Conservation (phyloP, 2,329 filamentous ascomycete species). For the Fusarium sp. region DNA sequence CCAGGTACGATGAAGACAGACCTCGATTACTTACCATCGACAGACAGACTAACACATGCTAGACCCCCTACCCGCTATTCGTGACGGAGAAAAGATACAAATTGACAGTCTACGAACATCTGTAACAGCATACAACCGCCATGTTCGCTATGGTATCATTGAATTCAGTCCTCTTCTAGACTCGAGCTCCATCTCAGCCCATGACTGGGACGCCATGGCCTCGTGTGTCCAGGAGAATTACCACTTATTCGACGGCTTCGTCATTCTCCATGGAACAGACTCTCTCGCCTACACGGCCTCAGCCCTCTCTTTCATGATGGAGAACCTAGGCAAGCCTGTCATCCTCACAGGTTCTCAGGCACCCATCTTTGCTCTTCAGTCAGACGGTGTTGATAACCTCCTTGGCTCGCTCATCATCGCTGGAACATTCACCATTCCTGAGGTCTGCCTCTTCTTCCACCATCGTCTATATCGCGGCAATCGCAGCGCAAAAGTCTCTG, state of each 20-base stretch:
- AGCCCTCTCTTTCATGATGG: slow-evolving; percentile 91
- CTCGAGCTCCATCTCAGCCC: slow-evolving; percentile 88
- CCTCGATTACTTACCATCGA: neutral
- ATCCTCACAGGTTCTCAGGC: slow-evolving; percentile 86
- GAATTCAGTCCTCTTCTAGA: slow-evolving; percentile 89
- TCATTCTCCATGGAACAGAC: slow-evolving; percentile 91
- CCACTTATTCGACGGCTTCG: slow-evolving; percentile 88
- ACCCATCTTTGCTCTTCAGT: slow-evolving; percentile 90
- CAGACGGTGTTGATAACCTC: slow-evolving; percentile 90
- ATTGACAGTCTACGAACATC: slow-evolving; percentile 83
- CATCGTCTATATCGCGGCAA: slow-evolving; percentile 91
- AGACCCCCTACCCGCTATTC: slow-evolving; percentile 63
- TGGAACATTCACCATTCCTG: slow-evolving; percentile 90
- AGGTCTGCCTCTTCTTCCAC: slow-evolving; percentile 94
- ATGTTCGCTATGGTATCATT: slow-evolving; percentile 84
- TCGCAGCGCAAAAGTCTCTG: slow-evolving; percentile 86
- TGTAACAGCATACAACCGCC: slow-evolving; percentile 79
- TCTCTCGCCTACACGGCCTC: slow-evolving; percentile 90
- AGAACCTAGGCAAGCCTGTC: slow-evolving; percentile 89
- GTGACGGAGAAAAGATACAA: slow-evolving; percentile 59
- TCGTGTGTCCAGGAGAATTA: slow-evolving; percentile 85
- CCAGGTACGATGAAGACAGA: slow-evolving; percentile 41
- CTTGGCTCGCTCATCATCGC: slow-evolving; percentile 89
- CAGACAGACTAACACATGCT: slow-evolving; percentile 4
- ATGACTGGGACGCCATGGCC: slow-evolving; percentile 88